A percentile compares a stretch with the other conserved stretches of the same genome.
These are phyloP conservation scores for Pseudopithomyces maydicus DNA, from an alignment of 2,329 filamentous ascomycete species.

Conservation along the genomic window DNA sequence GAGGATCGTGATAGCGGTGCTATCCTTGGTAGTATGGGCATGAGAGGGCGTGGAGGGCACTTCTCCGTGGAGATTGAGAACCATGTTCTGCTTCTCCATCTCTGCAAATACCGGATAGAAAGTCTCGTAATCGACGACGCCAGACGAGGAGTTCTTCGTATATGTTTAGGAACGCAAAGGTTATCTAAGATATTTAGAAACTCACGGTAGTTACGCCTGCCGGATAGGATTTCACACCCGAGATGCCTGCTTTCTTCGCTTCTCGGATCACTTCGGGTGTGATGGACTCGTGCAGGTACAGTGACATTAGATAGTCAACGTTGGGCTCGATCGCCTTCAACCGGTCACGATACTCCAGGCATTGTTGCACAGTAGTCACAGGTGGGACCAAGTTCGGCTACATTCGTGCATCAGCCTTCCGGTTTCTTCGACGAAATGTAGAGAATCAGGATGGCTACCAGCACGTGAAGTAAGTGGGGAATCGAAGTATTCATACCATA, in stretches of 20 bases:
- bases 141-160: conserved; percentile 61
- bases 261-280: conserved; percentile 65
- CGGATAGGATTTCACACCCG: conserved; percentile 73
- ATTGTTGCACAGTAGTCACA: conserved; percentile 54
- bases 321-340: conserved; percentile 53
- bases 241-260: conserved; percentile 73
- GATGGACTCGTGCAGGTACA: conserved; percentile 56
- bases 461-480: not conserved
- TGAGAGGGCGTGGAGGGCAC: conserved; percentile 60
- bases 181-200: not conserved
- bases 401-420: not conserved
- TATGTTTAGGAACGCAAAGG: not conserved
- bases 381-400: conserved; percentile 58
- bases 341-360: conserved; percentile 51
- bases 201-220: conserved; percentile 49
- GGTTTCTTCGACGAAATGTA: not conserved
- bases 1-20: conserved; percentile 51
- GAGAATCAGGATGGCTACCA: not conserved
- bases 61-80: conserved; percentile 95
- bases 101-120: conserved; percentile 84
- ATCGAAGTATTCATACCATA: conserved; percentile 48
- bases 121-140: conserved; percentile 70
- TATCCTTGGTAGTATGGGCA: conserved; percentile 18
- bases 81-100: conserved; percentile 82
- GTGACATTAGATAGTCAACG: conserved; percentile 57